phyloP scores from a whole-genome alignment of 2,329 filamentous ascomycete species.

The Cercospora zeina region DNA sequence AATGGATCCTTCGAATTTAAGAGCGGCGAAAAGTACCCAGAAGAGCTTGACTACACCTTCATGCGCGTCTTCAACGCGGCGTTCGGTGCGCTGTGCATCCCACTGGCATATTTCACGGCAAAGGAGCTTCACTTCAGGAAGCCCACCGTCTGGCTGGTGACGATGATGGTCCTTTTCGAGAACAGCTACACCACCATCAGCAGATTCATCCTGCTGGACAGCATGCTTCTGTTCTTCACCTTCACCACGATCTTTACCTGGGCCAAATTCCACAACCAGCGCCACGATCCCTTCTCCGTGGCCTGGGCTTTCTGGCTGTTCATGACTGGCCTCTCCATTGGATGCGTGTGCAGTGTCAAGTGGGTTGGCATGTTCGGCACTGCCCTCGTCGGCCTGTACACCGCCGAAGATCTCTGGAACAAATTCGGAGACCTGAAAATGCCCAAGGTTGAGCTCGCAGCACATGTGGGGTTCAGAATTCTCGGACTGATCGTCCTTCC shows the following conservation, averaged over 20 bases:
- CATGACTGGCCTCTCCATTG: slow-evolving; percentile 91
- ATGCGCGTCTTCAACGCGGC: slow-evolving; percentile 98
- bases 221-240: slow-evolving; percentile 98
- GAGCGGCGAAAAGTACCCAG: slow-evolving; percentile 91
- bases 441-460: slow-evolving; percentile 71
- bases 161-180: slow-evolving; percentile 95
- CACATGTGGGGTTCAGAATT: slow-evolving; percentile 77
- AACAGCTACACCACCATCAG: slow-evolving; percentile 99
- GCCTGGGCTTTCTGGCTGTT: slow-evolving; percentile 96
- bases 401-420: slow-evolving; percentile 93
- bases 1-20: slow-evolving; percentile 99
- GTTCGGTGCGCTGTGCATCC: slow-evolving; percentile 89
- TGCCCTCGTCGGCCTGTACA: slow-evolving; percentile 91
- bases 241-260: slow-evolving; percentile 96
- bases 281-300: slow-evolving; percentile 78
- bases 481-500: slow-evolving; percentile 87
- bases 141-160: slow-evolving; percentile 90
- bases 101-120: slow-evolving; percentile 92
- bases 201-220: slow-evolving; percentile 95
- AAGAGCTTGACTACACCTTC: slow-evolving; percentile 93
- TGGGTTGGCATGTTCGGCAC: slow-evolving; percentile 97
- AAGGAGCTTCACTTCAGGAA: slow-evolving; percentile 84
- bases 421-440: slow-evolving; percentile 95
- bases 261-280: slow-evolving; percentile 91
- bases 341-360: slow-evolving; percentile 97